Conservation (phyloP, 179 eudicot species). For the Beta lomatogona region DNA sequence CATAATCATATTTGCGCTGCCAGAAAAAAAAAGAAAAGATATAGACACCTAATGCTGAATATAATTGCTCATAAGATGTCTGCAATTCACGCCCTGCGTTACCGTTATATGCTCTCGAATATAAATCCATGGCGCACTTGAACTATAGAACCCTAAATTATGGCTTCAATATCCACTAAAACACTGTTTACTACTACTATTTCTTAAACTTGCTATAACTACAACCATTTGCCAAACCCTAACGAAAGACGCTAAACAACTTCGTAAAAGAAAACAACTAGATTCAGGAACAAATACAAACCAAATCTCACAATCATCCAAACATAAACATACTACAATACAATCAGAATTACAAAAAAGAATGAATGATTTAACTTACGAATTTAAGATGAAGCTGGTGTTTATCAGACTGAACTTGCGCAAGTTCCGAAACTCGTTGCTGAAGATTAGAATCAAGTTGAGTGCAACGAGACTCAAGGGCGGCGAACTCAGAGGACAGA, state of each 20-base stretch:
- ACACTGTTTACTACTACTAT: background rate
- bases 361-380: constrained; percentile 39
- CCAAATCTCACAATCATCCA: background rate
- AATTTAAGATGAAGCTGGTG: constrained; percentile 64
- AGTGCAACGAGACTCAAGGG: constrained; percentile 52
- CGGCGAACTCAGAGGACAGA: constrained; percentile 63
- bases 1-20: background rate
- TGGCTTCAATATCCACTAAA: background rate
- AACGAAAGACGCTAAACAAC: background rate
- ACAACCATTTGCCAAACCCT: background rate
- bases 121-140: background rate
- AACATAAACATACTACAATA: background rate
- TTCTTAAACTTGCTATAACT: background rate
- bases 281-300: background rate
- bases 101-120: background rate
- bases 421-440: constrained; percentile 54
- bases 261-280: background rate
- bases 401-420: constrained; percentile 63
- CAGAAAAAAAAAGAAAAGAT: background rate
- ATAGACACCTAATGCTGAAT: too few relatives aligned
- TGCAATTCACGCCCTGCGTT: background rate
- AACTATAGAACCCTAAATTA: background rate
- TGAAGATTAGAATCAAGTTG: constrained; percentile 49
- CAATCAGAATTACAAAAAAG: background rate
- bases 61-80: background rate